Percentiles rank a stretch among this genome's conserved stretches.
phyloP scores from a whole-genome alignment of 768 basidiomycete species.

The Rickenella mellea region DNA sequence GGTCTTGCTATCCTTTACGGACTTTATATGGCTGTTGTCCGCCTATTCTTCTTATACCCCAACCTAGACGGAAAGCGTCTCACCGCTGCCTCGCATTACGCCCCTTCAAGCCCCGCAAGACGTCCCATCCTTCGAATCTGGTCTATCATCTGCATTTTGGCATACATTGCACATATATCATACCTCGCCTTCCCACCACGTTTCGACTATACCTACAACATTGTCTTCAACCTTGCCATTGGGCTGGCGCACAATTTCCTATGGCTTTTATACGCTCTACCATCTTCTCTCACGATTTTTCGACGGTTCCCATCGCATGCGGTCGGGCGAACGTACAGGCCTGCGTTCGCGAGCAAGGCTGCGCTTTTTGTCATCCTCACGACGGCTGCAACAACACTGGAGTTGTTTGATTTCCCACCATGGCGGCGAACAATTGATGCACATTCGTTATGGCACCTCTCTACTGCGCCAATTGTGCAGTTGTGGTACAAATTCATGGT shows the following conservation, averaged over 20 bases:
- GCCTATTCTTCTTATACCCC: conserved; percentile 68
- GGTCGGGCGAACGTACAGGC: conserved; percentile 40
- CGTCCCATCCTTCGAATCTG: conserved; percentile 27
- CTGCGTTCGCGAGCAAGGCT: conserved; percentile 41
- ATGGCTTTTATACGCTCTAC: conserved; percentile 71
- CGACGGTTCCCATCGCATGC: conserved; percentile 46
- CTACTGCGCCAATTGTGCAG: conserved; percentile 66
- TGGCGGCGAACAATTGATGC: conserved; percentile 72
- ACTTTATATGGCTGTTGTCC: conserved; percentile 68
- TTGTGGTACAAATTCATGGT: conserved; percentile 85
- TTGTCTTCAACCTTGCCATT: conserved; percentile 68
- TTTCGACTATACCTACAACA: conserved; percentile 94
- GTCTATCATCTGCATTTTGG: conserved; percentile 41
- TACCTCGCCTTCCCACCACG: conserved; percentile 70
- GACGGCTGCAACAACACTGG: conserved; percentile 66
- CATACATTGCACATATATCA: conserved; percentile 61
- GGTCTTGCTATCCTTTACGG: conserved; percentile 75
- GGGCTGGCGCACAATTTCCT: conserved; percentile 73
- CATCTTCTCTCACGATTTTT: conserved; percentile 34
- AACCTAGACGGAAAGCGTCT: conserved; percentile 11
- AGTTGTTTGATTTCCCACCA: conserved; percentile 88
- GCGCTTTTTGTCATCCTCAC: conserved; percentile 59
- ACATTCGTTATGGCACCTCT: conserved; percentile 87
- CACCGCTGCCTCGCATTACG: conserved; percentile 13
- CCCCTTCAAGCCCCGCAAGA: background rate